A percentile compares a stretch with the other conserved stretches of the same genome.
These are phyloP conservation scores for Annulohypoxylon nitens DNA, from an alignment of 495 filamentous ascomycete species.

Conservation along the genomic window DNA sequence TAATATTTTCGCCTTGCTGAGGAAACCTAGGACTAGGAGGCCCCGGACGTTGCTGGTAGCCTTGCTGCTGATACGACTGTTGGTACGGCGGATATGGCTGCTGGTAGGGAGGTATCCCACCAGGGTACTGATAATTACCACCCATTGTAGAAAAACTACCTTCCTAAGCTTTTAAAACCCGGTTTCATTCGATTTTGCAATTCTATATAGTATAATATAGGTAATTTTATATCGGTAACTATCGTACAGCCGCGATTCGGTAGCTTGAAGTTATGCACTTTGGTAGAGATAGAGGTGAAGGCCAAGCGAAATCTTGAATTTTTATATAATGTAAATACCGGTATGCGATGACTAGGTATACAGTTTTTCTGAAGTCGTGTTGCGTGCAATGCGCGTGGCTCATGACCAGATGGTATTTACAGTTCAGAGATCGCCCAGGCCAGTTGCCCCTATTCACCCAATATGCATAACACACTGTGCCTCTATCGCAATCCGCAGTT, in stretches of 20 bases:
- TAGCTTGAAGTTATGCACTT: neutral
- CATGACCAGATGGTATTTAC: neutral
- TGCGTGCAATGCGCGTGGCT: neutral
- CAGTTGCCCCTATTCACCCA: conserved; percentile 4
- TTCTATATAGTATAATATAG: neutral
- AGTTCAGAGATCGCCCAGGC: neutral
- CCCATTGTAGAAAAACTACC: neutral
- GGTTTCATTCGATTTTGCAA: neutral
- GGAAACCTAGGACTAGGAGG: neutral
- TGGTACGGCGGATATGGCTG: conserved; percentile 5
- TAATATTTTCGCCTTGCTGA: neutral
- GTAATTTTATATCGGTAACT: neutral
- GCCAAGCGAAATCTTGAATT: neutral
- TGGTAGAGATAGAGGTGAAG: neutral
- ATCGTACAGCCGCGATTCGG: neutral
- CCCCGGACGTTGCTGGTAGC: neutral
- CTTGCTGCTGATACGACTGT: conserved; percentile 6
- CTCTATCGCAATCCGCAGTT: neutral
- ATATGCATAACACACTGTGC: neutral
- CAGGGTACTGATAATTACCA: neutral
- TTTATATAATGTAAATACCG: neutral
- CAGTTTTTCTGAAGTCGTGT: neutral
- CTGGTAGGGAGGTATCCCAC: neutral
- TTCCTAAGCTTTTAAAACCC: neutral
- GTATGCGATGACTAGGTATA: neutral